Base-by-base conservation (phyloP, 1,139 yeast genomes). In the Candida albicans region DNA sequence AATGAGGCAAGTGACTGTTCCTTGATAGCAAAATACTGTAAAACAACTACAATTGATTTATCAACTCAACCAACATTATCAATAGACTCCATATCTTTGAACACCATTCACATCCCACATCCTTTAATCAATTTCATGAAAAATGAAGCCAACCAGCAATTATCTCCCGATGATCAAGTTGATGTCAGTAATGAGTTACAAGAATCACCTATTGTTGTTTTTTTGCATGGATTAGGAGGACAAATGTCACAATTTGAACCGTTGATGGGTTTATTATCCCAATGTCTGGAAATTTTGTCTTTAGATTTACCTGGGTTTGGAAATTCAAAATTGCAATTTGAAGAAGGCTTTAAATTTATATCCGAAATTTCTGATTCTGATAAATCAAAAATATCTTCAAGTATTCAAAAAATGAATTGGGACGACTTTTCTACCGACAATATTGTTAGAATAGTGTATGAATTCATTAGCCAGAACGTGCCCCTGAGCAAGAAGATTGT, bases 291-390 rank as follows among this genome's bases (percentile, higher is more conserved):
- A 50, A 72, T 84, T 2, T 57, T 82, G 43, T 73, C 87, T 1
- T 55, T 86, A 15, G 95, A 86, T 56, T 67, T 86, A 43, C 95
- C 95, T 0, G 95, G 95, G 0, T 84, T 84, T 62, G 95, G 95
- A 13, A 74, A 75, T 52, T 77, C 84, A 1, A 68, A 68, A 36
- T 8, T 54, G 9, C 41, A 49, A 8, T 62, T 62, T 38, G 42
- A 52, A 18, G 46, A 47, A 1, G 33, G 46, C 10, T 50, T 49
- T 39, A 61, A 62, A 34, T 51, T 55, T 31, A 56, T 67, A 22
- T 52, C 69, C 1, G 43, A 47, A 1, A 55, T 73, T 10, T 47
- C 65, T 1, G 45, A 47, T 0, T 55, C 51, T 6, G 67, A 74
- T 15, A 60, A 62, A 35, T n/a, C 38, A 1, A 48, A 55, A 10